Percentiles rank a stretch among this genome's conserved stretches.
Evolutionary conservation across 2,329 filamentous ascomycete genomes (phyloP).

Genomic region (Botrytis tulipae): DNA sequence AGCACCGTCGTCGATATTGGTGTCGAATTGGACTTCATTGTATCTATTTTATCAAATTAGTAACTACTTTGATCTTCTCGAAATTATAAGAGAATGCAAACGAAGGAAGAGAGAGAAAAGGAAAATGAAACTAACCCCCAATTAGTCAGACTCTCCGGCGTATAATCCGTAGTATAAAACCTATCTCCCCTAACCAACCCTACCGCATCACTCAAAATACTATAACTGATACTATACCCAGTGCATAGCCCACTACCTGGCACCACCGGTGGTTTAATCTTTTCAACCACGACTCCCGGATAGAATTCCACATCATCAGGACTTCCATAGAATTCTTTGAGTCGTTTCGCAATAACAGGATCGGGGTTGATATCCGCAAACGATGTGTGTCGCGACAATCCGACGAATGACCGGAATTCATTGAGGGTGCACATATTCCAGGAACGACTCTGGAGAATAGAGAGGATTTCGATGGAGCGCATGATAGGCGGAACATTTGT

Average conservation of each 20-base stretch:
- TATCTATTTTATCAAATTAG: slow-evolving; percentile 6
- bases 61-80: neutral
- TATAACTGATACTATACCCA: slow-evolving; percentile 53
- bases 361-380: slow-evolving; percentile 51
- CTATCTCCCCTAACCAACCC: slow-evolving; percentile 56
- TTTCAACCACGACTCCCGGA: slow-evolving; percentile 63
- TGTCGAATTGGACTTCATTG: slow-evolving; percentile 9
- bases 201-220: slow-evolving; percentile 59
- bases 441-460: slow-evolving; percentile 47
- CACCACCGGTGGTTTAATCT: slow-evolving; percentile 50
- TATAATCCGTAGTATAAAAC: slow-evolving; percentile 51
- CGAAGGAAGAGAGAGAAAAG: slow-evolving; percentile 30
- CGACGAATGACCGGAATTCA: slow-evolving; percentile 52
- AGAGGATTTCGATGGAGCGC: slow-evolving; percentile 49
- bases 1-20: slow-evolving; percentile 69
- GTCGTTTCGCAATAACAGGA: slow-evolving; percentile 49
- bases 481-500: slow-evolving; percentile 48
- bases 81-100: neutral
- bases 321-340: slow-evolving; percentile 65
- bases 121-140: slow-evolving; percentile 64
- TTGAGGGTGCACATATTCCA: slow-evolving; percentile 41
- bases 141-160: slow-evolving; percentile 71
- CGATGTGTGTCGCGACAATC: slow-evolving; percentile 48
- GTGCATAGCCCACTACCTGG: slow-evolving; percentile 54
- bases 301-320: slow-evolving; percentile 62